Base-by-base conservation (phyloP, 2,329 filamentous ascomycete species). In the Pseudocercospora fijiensis region DNA sequence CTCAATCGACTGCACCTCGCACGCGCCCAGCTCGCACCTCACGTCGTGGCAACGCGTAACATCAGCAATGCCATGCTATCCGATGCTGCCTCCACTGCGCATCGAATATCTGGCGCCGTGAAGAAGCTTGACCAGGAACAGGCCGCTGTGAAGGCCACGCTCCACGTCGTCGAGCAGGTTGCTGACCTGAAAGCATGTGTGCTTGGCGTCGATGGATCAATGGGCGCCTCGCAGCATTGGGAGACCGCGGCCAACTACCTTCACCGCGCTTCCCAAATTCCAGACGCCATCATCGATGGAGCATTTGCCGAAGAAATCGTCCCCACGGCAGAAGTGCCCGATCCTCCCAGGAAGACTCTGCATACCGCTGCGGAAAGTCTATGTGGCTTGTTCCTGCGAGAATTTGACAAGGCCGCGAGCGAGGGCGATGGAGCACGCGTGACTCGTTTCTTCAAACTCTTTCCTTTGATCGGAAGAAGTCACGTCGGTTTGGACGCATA, bases 151-250 rank as follows among this genome's bases (percentile, higher is more conserved):
- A 93, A 95, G 76, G 89, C 92, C 57, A 98, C 95, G 0, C 81
- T 99, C 62, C 85, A 89, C 8, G 92, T 98, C 2, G 95, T 98
- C 10, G 94, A 98, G 78, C 93, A 97, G 79, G 94, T 99, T 13
- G 90, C 91, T 4, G 95, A 99, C 82, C 88, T 99, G 69, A 98
- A 98, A 79, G 91, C 95, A 8, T 99, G 95, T 76, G 91, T 98
- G 37, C 87, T 97, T 65, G 95, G 95, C 49, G 93, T 98, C 10
- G 88, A 94, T 26, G 95, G 93, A 18, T 96, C 91, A 64, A 99
- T 99, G 95, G 95, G 94, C 33, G 94, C 93, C 4, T 92, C 95
- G 47, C 95, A 99, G 78, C 95, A 99, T 80, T 99, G 95, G 95
- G 95, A 99, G 78, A 95, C 92, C 2, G 95, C 95, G 3, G 95